These are phyloP conservation scores for Diaporthe sp. DNA, from an alignment of 2,329 filamentous ascomycete species.

Conservation along the genomic window DNA sequence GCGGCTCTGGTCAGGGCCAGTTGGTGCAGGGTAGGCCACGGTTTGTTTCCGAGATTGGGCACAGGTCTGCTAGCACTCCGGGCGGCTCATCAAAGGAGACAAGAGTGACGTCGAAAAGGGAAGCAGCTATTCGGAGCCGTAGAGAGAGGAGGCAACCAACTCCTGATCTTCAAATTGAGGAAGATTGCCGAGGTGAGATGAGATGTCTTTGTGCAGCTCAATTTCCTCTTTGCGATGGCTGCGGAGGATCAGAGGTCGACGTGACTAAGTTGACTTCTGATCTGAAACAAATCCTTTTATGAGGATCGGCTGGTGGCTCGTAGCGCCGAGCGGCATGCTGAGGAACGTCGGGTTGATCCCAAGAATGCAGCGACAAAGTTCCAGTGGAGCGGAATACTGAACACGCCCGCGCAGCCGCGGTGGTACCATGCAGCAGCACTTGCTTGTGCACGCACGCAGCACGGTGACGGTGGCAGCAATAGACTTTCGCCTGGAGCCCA, in stretches of 20 bases:
- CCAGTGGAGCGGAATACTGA: slow-evolving; percentile 25
- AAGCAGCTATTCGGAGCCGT: slow-evolving; percentile 19
- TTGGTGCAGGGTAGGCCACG: slow-evolving; percentile 1
- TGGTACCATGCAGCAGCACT: slow-evolving; percentile 13
- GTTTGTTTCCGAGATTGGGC: slow-evolving; percentile 17
- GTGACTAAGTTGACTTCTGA: slow-evolving; percentile 35
- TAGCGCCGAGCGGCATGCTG: slow-evolving; percentile 19
- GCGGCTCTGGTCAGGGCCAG: not conserved
- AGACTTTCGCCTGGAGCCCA: slow-evolving; percentile 20
- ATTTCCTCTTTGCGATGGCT: slow-evolving; percentile 20
- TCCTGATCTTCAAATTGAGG: slow-evolving; percentile 27
- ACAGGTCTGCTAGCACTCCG: not conserved
- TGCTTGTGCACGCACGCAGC: not conserved
- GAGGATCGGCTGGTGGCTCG: slow-evolving; percentile 37
- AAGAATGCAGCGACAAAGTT: slow-evolving; percentile 11
- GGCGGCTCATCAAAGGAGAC: not conserved
- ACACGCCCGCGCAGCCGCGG: slow-evolving; percentile 21
- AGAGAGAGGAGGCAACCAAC: slow-evolving; percentile 28
- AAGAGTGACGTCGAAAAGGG: not conserved
- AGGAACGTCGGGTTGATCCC: slow-evolving; percentile 27
- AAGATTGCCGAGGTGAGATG: slow-evolving; percentile 33
- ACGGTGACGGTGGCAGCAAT: slow-evolving; percentile 7
- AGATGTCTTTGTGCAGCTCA: slow-evolving; percentile 29
- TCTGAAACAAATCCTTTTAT: slow-evolving; percentile 37
- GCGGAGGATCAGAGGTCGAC: slow-evolving; percentile 23